phyloP scores from a whole-genome alignment of 768 basidiomycete species.

The Crassisporium funariophilum region DNA sequence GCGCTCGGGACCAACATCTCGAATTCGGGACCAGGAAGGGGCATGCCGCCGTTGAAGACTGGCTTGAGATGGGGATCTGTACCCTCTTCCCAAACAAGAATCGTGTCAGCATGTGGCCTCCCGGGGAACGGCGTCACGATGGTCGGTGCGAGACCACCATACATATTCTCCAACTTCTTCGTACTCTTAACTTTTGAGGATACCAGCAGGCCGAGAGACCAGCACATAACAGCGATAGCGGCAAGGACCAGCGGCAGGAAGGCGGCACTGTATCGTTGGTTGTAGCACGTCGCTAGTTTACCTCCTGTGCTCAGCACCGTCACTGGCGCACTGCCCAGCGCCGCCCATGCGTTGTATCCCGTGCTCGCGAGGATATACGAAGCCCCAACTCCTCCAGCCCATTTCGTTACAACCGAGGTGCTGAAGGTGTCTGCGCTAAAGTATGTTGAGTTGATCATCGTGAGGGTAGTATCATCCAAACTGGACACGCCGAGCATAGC shows the following conservation, averaged over 20 bases:
- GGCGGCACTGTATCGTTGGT: conserved; percentile 10
- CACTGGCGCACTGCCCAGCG: conserved; percentile 7
- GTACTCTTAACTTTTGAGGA: not conserved
- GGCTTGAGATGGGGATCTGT: conserved; percentile 4
- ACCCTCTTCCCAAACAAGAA: conserved; percentile 3
- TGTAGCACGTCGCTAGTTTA: conserved; percentile 15
- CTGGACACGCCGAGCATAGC: not conserved
- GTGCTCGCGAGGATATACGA: conserved; percentile 16
- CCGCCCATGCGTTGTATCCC: conserved; percentile 22
- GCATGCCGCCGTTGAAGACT: conserved; percentile 2
- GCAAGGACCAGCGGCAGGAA: conserved; percentile 18
- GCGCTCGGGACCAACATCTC: conserved; percentile 1
- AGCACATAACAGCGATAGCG: conserved; percentile 8
- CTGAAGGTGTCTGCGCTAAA: conserved; percentile 6
- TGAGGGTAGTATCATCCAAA: not conserved
- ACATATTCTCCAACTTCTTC: not conserved
- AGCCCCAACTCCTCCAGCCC: conserved; percentile 18
- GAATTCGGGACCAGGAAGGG: conserved; percentile 1
- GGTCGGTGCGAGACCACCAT: conserved; percentile 3
- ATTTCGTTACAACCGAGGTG: conserved; percentile 2
- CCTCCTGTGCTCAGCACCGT: conserved; percentile 20
- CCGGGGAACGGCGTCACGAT: conserved; percentile 2
- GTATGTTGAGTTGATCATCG: conserved; percentile 4
- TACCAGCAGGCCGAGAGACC: not conserved
- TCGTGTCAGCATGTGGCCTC: conserved; percentile 1